Evolutionary conservation across 495 filamentous ascomycete genomes (phyloP), one percentile per base, ranked within the genome.

Genomic region (Diplogelasinospora grovesii): DNA sequence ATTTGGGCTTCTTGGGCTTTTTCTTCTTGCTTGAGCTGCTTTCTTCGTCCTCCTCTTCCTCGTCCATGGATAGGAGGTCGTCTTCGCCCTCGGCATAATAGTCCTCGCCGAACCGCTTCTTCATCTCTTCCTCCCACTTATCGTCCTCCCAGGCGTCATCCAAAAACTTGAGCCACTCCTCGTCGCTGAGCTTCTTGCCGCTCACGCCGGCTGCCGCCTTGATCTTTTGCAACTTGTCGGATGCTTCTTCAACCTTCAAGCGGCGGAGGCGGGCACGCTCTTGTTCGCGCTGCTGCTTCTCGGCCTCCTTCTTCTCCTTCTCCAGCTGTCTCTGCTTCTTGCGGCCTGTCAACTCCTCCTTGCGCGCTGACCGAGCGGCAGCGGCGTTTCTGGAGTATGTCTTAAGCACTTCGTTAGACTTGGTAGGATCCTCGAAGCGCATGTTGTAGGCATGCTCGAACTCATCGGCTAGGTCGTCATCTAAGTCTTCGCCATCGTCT

Each of bases 391-490:
- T 80, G 39, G 89, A 80, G 61, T 95, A 90, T 8, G 90, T 86
- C 45, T 81, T 78, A 2, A 96, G 59, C 36, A 82, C 78, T 53
- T 94, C 86, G 49, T 95, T 94, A 45, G 83, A 75, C 47, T 80
- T 83, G 50, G 71, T 73, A 1, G 92, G 88, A 51, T 98, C 84
- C 54, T 98, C 92, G 52, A 98, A 98, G 18, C 92, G 84, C 61
- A 95, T 68, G 61, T 98, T 98, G 67, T 93, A 98, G n/a, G 88
- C 89, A 39, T 82, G 74, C 59, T 98, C 92, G 49, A 88, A 89
- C 20, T 77, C 76, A 19, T 98, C 92, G 23, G 90, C 89, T 19
- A 79, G 74, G 10, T 78, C 70, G 34, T 89, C 83, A 21, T 89
- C 83, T n/a, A n/a, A n/a, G 24, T 89, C 85, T 36, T 90, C 85